Base-by-base conservation (phyloP, 805 yeast species). In the Clavispora carvajalis region DNA sequence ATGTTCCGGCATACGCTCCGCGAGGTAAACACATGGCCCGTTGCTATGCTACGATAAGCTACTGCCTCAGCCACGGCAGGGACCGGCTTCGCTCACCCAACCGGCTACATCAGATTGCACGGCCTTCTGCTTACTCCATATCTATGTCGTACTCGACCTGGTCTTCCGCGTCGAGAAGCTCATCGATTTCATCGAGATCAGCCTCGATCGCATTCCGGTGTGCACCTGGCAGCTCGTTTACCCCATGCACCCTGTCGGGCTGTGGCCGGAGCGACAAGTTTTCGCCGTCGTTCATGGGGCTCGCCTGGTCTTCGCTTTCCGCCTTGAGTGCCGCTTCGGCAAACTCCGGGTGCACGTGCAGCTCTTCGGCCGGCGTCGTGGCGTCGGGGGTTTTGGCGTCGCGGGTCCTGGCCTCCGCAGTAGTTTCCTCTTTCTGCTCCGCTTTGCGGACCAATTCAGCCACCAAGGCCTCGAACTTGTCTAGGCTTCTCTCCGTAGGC, bases 161-260 rank as follows among this genome's bases (percentile, higher is more conserved):
- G 12, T 64, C 70, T 38, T 66, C 72, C 21, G 60, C 69, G 2
- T 62, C 70, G 13, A 67, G 49, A 39, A 66, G 42, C 31, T 58
- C 52, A 41, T 67, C 71, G 22, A 67, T 67, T 21, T 58, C 55
- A 17, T 55, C 52, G 29, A 63, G 45, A 12, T 52, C 51, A 3
- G 46, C 38, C 11, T 22, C 45, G 13, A 40, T 37, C 28, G 25
- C 24, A 15, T 7, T 22, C 15, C 16, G 23, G 34, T 28, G n/a
- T 15, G 38, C 22, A 12, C 16, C 29, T 18, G 23, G 24, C 28
- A 3, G 18, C 5, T 8, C 24, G 22, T 17, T 9, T 25, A n/a
- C 31, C 15, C 22, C 29, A 22, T 22, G 37, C 34, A 18, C n/a
- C 18, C 15, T n/a, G n/a, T n/a, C n/a, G n/a, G n/a, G n/a, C n/a